A percentile compares a stretch with the other conserved stretches of the same genome.
phyloP scores from a whole-genome alignment of 192 early-diverging fungal genomes.

The Podila minutissima region DNA sequence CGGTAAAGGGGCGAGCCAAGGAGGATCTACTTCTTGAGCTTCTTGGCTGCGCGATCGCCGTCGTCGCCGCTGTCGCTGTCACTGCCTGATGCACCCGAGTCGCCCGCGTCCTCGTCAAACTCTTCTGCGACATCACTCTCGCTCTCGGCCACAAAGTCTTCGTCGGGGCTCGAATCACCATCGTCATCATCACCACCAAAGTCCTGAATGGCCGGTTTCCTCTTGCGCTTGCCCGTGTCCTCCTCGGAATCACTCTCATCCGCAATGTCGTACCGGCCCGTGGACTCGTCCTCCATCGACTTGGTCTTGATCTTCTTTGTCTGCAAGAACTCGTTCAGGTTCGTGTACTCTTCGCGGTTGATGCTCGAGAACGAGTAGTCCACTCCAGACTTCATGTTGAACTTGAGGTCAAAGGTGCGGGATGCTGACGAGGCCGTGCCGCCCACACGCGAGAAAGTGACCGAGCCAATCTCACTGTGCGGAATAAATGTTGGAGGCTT shows the following conservation, averaged over 20 bases:
- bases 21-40: constrained; percentile 36
- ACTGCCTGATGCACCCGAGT: constrained; percentile 24
- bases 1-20: neutral
- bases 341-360: constrained; percentile 87
- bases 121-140: constrained; percentile 84
- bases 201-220: constrained; percentile 37
- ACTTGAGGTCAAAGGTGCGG: constrained; percentile 94
- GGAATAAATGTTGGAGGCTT: constrained; percentile 94
- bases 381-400: constrained; percentile 81
- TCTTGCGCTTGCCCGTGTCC: constrained; percentile 43
- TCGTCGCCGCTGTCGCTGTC: constrained; percentile 15
- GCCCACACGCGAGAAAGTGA: constrained; percentile 89
- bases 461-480: constrained; percentile 82
- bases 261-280: constrained; percentile 40
- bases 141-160: constrained; percentile 87
- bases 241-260: constrained; percentile 43
- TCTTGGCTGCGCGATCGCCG: constrained; percentile 32
- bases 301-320: constrained; percentile 86
- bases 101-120: constrained; percentile 71
- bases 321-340: constrained; percentile 83
- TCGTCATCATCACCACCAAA: constrained; percentile 63
- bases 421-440: constrained; percentile 59
- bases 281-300: constrained; percentile 50
- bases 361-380: constrained; percentile 93
- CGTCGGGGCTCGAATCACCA: constrained; percentile 77